phyloP scores from a whole-genome alignment of 2,329 filamentous ascomycete species.

The Myriosclerotinia scirpicola region DNA sequence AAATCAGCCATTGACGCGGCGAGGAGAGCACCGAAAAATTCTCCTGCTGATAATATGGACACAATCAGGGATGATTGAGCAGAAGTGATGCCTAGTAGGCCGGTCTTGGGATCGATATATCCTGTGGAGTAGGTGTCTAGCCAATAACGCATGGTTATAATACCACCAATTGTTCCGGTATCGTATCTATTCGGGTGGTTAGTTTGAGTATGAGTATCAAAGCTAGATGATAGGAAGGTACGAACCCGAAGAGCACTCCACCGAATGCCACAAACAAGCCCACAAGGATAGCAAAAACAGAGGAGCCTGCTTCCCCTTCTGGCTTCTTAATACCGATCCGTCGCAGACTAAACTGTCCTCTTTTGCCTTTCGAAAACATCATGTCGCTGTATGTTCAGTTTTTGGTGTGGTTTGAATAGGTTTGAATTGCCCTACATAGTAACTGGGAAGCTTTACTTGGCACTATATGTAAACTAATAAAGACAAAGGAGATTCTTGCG shows the following conservation, averaged over 20 bases:
- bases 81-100: constrained; percentile 50
- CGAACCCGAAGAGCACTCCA: constrained; percentile 57
- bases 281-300: constrained; percentile 60
- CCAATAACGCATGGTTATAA: constrained; percentile 56
- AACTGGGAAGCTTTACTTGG: neutral
- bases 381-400: neutral
- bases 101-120: constrained; percentile 45
- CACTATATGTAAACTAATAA: neutral
- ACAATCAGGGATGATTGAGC: constrained; percentile 63
- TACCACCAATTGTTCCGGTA: constrained; percentile 58
- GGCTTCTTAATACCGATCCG: constrained; percentile 46
- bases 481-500: neutral
- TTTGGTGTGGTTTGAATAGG: neutral
- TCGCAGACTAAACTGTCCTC: neutral
- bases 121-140: constrained; percentile 53
- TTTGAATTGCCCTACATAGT: neutral
- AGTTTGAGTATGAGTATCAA: neutral
- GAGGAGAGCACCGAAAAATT: constrained; percentile 65
- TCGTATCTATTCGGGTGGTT: constrained; percentile 47
- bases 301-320: constrained; percentile 52
- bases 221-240: constrained; percentile 1
- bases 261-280: constrained; percentile 63
- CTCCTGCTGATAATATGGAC: constrained; percentile 69
- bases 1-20: constrained; percentile 44
- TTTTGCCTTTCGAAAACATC: constrained; percentile 3